A percentile compares a stretch with the other conserved stretches of the same genome.
Evolutionary conservation across 306 rosid genomes (phyloP).

Genomic region (Cucurbita ficifolia): DNA sequence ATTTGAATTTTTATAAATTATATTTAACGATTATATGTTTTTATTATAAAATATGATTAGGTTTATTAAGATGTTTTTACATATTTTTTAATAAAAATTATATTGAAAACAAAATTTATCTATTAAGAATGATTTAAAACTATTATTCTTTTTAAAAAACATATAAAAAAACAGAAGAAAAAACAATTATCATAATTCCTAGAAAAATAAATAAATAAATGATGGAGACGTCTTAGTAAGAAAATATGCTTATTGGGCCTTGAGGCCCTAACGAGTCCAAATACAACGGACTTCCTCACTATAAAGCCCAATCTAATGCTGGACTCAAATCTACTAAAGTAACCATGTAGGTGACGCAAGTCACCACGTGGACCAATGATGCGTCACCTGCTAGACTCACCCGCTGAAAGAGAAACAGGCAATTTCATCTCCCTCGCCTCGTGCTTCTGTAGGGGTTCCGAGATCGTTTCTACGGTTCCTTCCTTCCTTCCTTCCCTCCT

Average conservation of each 20-base stretch:
- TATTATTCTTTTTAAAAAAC: no score
- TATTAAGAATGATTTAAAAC: no score
- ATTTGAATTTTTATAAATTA: no score
- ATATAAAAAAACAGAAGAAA: no score
- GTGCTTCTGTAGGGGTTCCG: not conserved
- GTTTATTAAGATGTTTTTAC: no score
- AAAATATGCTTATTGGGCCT: not conserved
- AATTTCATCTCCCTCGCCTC: not conserved
- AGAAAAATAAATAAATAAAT: no score
- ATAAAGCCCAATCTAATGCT: not conserved
- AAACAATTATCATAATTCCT: no score
- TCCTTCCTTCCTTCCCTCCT: not conserved
- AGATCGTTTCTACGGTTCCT: not conserved
- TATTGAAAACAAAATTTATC: no score
- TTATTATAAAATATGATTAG: no score
- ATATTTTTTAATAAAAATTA: no score
- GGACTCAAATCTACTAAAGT: not conserved
- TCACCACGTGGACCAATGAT: slow-evolving; percentile 3
- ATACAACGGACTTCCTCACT: not conserved
- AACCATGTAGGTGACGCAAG: not conserved
- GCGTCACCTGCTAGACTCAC: not conserved
- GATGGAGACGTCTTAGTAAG: no score
- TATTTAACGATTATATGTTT: no score
- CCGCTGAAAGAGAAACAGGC: not conserved
- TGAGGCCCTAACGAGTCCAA: not conserved